These are phyloP conservation scores for Leccinum arenicola DNA, from an alignment of 768 basidiomycete genomes.

Conservation along the genomic window DNA sequence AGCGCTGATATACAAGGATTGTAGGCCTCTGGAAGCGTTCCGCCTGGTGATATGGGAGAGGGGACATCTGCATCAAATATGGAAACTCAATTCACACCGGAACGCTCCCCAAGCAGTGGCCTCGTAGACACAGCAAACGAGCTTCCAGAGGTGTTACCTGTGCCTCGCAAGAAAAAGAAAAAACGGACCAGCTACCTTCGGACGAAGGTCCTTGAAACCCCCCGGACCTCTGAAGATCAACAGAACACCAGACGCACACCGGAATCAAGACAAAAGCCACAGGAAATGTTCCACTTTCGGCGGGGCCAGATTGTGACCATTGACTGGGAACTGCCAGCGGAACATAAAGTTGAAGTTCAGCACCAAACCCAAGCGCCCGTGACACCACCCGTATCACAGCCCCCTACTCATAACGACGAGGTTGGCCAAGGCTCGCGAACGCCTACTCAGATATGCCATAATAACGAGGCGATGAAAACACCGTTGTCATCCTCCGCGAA, in stretches of 20 bases:
- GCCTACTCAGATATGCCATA: not conserved
- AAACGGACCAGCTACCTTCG: not conserved
- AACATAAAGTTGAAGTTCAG: not conserved
- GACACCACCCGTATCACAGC: not conserved
- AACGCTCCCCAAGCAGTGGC: not conserved
- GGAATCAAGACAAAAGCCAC: not conserved
- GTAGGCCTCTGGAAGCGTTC: not conserved
- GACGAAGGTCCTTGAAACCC: not conserved
- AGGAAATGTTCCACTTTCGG: conserved; percentile 11
- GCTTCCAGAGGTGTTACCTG: not conserved
- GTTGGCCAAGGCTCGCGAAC: not conserved
- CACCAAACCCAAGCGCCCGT: not conserved
- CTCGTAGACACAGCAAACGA: not conserved
- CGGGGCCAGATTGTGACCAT: conserved; percentile 15
- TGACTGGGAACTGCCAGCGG: not conserved
- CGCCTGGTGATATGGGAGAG: not conserved
- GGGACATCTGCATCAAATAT: not conserved
- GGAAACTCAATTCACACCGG: not conserved
- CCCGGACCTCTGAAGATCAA: not conserved
- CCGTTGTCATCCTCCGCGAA: not conserved
- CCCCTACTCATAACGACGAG: not conserved
- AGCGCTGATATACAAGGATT: not conserved
- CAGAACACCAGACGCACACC: not conserved
- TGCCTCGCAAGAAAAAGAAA: conserved; percentile 3
- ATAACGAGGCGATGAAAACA: not conserved